Base-by-base conservation (phyloP, 73 alveolate species). In the Blepharisma stoltei region DNA sequence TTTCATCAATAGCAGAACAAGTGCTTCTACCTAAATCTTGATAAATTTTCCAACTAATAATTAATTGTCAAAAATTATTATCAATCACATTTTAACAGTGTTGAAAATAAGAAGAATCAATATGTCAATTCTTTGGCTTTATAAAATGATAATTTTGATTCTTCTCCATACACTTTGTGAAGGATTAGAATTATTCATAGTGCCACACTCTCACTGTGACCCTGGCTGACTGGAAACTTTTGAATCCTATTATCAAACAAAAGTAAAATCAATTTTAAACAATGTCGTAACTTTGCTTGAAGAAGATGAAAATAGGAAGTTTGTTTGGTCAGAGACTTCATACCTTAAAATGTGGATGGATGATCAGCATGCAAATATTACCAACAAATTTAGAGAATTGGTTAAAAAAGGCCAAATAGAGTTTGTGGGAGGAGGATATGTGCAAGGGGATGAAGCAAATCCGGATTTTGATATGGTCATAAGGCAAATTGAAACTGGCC, bases 371-470 rank as follows among this genome's bases (percentile, higher is more conserved):
- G 41, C 41, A 32, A 32, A 32, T 3, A 32, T 32, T 32, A 32
- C 41, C 0, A 32, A 50, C 27, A 60, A 60, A 60, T 38, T 60
- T 5, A 18, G 18, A 60, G 23, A 25, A 1, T 38, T 60, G 14
- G 23, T 60, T 60, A 14, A 60, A 14, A 38, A 60, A 6, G 89
- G 92, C 21, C 27, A 77, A 73, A 55, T 94, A 50, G 95, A 94
- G 69, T 78, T 94, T 41, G 83, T 94, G 21, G 90, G 88, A 84
- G 98, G 97, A 6, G 98, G 98, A 6, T 94, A 97, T 97, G 86
- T 86, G 54, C 87, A 87, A 95, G 91, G 85, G 77, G 98, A 94
- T 81, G 98, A 94, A 81, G 97, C 98, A 1, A 80, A 90, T 52
- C 76, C 95, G 11, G 89, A 92, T 89, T 89, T 84, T 79, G 97